These are phyloP conservation scores for Cicer chorassanicum DNA, from an alignment of 306 rosid species.

Conservation along the genomic window DNA sequence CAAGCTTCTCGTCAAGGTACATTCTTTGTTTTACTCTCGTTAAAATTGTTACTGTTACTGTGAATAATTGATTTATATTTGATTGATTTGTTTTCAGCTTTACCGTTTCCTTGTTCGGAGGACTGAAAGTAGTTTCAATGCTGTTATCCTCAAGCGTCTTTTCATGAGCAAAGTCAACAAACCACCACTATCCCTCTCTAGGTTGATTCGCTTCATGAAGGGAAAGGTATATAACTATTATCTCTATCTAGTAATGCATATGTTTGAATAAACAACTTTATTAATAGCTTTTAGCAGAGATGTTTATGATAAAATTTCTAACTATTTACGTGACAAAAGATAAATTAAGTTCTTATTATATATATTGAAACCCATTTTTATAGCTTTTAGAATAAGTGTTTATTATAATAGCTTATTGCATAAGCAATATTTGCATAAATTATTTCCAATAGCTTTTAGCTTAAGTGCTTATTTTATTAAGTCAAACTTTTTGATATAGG, in stretches of 20 bases:
- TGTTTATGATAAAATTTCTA: too few relatives aligned
- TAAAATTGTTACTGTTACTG: not conserved
- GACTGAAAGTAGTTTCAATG: conserved; percentile 61
- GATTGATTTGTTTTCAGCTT: conserved; percentile 51
- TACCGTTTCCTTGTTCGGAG: conserved; percentile 72
- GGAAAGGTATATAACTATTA: conserved; percentile 49
- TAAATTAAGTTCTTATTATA: too few relatives aligned
- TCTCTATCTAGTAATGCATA: too few relatives aligned
- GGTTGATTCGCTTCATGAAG: conserved; percentile 60
- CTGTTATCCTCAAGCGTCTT: conserved; percentile 66
- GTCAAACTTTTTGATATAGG: too few relatives aligned
- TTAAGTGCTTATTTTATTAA: too few relatives aligned
- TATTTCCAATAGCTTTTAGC: too few relatives aligned
- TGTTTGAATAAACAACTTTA: not conserved
- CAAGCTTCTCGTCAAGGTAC: conserved; percentile 76
- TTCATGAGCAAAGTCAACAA: conserved; percentile 84
- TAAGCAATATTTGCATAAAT: too few relatives aligned
- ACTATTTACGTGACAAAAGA: too few relatives aligned
- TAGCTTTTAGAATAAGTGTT: too few relatives aligned
- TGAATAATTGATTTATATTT: not conserved
- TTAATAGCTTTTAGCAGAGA: not conserved
- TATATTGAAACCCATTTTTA: too few relatives aligned
- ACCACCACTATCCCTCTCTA: conserved; percentile 69
- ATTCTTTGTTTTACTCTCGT: not conserved
- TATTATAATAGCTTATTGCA: too few relatives aligned